Percentiles rank a stretch among this genome's conserved stretches.
These are phyloP conservation scores for Zanthoxylum bungeanum DNA, from an alignment of 345 rosid genomes.

Conservation along the genomic window DNA sequence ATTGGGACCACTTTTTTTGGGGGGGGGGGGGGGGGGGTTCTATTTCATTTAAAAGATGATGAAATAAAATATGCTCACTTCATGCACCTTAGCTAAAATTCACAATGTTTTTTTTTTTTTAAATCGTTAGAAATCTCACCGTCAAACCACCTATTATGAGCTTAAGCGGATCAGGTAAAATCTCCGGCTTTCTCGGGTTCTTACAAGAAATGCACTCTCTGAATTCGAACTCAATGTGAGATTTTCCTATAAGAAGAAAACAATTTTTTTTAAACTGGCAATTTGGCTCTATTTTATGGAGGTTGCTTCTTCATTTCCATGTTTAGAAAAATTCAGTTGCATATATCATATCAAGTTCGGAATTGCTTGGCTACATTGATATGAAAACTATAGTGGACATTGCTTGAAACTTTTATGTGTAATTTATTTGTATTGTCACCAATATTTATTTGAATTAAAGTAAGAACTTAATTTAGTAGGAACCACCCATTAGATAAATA, in stretches of 20 bases:
- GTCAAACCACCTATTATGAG: no score
- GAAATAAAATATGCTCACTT: no score
- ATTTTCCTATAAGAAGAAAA: neutral
- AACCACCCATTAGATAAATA: neutral
- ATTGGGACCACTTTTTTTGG: conserved; percentile 55
- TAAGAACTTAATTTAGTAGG: neutral
- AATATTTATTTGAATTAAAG: neutral
- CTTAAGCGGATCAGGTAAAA: no score
- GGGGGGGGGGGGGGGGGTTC: no score
- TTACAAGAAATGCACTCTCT: no score
- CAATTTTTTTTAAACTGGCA: neutral
- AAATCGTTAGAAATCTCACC: no score
- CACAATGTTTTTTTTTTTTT: no score
- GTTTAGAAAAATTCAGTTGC: neutral
- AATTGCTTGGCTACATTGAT: neutral
- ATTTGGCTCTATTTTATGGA: neutral
- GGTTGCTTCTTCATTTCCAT: neutral
- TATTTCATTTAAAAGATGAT: no score
- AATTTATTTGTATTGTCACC: neutral
- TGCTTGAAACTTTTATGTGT: neutral
- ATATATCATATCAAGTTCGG: neutral
- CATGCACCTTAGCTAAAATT: no score
- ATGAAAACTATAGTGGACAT: neutral
- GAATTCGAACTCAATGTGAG: no score
- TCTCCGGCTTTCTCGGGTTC: no score